phyloP scores from a whole-genome alignment of 192 early-diverging fungal species.

The Rhizoclosmatium sp. region DNA sequence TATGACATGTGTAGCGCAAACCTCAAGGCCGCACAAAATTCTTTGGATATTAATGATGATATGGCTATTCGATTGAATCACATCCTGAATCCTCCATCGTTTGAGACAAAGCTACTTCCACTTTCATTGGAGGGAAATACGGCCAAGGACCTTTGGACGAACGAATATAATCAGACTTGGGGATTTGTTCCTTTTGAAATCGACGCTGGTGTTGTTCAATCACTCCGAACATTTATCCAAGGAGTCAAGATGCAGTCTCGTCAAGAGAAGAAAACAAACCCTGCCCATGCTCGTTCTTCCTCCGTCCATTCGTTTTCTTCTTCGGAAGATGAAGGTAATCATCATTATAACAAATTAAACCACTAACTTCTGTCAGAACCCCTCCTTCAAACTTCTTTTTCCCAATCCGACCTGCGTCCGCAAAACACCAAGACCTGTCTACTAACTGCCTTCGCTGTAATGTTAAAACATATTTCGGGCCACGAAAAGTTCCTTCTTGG shows the following conservation, averaged over 20 bases:
- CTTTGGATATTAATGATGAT: slow-evolving; percentile 59
- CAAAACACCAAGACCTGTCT: slow-evolving; percentile 25
- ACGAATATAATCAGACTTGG: slow-evolving; percentile 32
- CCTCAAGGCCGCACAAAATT: slow-evolving; percentile 45
- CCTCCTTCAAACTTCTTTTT: neutral
- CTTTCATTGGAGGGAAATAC: slow-evolving; percentile 40
- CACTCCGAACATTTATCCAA: slow-evolving; percentile 49
- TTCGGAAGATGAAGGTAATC: neutral
- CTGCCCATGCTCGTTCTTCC: neutral
- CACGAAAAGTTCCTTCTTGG: slow-evolving; percentile 60
- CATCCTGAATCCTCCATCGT: slow-evolving; percentile 55
- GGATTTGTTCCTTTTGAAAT: slow-evolving; percentile 47
- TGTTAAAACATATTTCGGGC: slow-evolving; percentile 61
- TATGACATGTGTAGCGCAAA: slow-evolving; percentile 32
- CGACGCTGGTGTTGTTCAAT: slow-evolving; percentile 40
- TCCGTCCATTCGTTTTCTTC: neutral
- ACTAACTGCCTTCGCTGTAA: slow-evolving; percentile 58
- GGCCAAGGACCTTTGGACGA: neutral
- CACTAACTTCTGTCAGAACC: neutral
- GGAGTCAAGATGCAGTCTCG: neutral
- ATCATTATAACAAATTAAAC: too few relatives aligned
- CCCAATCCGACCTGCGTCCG: slow-evolving; percentile 14
- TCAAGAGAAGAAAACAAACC: slow-evolving; percentile 6
- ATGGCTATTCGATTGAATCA: slow-evolving; percentile 48
- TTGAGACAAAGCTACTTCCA: slow-evolving; percentile 44